Conservation (phyloP, 768 basidiomycete genomes). For the Erythrobasidium yunnanense region DNA sequence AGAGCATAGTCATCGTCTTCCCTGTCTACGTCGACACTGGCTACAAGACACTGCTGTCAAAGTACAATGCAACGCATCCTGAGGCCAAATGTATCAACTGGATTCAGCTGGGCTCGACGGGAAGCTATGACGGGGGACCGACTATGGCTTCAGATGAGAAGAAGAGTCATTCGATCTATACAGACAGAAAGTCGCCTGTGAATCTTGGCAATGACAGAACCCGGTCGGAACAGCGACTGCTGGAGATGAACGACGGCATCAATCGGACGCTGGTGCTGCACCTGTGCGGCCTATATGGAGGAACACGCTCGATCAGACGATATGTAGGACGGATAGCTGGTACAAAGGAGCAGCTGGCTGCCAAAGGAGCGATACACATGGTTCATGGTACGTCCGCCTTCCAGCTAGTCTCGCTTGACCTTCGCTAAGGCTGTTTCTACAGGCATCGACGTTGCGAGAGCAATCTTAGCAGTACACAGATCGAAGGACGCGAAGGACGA, state of each 20-base stretch:
- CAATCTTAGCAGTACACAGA: slow-evolving; percentile 52
- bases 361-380: slow-evolving; percentile 54
- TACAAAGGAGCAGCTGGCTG: slow-evolving; percentile 49
- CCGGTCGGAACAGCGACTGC: slow-evolving; percentile 51
- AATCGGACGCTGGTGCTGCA: slow-evolving; percentile 51
- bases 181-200: slow-evolving; percentile 50
- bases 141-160: slow-evolving; percentile 35
- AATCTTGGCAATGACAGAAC: slow-evolving; percentile 46
- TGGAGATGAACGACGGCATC: slow-evolving; percentile 41
- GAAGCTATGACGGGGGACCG: slow-evolving; percentile 50
- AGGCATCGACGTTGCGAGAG: slow-evolving; percentile 50
- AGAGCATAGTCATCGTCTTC: slow-evolving; percentile 48
- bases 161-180: slow-evolving; percentile 42
- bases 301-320: slow-evolving; percentile 47
- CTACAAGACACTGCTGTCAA: slow-evolving; percentile 46
- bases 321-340: slow-evolving; percentile 52
- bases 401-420: too few relatives aligned
- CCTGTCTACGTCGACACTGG: slow-evolving; percentile 43
- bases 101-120: slow-evolving; percentile 54
- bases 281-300: slow-evolving; percentile 56
- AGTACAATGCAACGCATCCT: slow-evolving; percentile 46
- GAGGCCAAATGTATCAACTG: slow-evolving; percentile 43
- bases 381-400: slow-evolving; percentile 53
- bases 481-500: slow-evolving; percentile 46
- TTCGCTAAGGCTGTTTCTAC: not conserved